Evolutionary conservation across 495 filamentous ascomycete species (phyloP), one percentile per base, ranked within the genome.

Genomic region (Lophiostoma macrostomum): DNA sequence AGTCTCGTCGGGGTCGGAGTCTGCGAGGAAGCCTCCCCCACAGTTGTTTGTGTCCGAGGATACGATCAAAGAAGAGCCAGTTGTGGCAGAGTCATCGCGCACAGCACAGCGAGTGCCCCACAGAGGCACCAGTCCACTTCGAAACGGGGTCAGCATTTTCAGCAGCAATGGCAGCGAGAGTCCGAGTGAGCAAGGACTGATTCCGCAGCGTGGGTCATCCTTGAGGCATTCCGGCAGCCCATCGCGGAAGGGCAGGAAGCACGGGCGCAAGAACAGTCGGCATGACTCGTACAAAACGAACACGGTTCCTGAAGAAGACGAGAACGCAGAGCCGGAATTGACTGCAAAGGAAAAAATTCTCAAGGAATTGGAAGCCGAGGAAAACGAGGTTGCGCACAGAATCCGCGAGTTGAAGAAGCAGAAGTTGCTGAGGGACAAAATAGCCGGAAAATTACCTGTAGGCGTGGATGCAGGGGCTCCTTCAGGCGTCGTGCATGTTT

Each of bases 271-370:
- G 29, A 34, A 34, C 8, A 61, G 53, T 24, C 56, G 60, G 11
- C 52, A 61, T 53, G 53, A 60, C 49, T 47, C 61, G 53, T 60
- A 60, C 46, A 64, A 61, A 42, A 64, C 61, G 13, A 56, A 53
- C 27, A 64, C 61, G 23, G 61, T 64, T 13, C 49, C 50, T n/a
- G 61, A 64, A 32, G 61, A 64, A 43, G 56, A 64, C 18, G 60
- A 59, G 32, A 52, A 51, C 14, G 51, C 31, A 24, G 46, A 48
- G 5, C 45, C 34, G 23, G 56, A 60, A 29, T 20, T 24, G 49
- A n/a, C 30, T 16, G 23, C 49, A 23, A 53, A 63, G 25, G 60
- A 63, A 12, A 58, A 55, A 52, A 52, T 57, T 35, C 36, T 59
- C 2, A 52, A 62, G 36, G 62, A 61, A 30, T 34, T 60, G 14